Evolutionary conservation across 2,329 filamentous ascomycete species (phyloP), one percentile per base, ranked within the genome.

Genomic region (Didymella lethalis): DNA sequence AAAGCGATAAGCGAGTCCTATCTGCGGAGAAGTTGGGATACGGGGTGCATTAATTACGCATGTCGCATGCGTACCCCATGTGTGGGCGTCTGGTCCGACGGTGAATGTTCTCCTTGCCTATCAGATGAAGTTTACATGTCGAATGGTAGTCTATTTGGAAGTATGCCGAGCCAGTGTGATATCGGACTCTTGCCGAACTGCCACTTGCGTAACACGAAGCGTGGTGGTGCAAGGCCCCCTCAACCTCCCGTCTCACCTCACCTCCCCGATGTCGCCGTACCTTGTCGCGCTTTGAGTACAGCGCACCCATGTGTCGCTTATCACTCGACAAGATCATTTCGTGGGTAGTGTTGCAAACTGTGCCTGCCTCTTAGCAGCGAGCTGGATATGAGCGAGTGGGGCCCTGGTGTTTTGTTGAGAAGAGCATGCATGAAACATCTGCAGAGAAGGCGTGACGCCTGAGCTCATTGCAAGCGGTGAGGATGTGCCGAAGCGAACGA

Each of bases 361-460:
- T 51, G 48, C 52, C 47, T 59, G 59, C 54, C 58, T 49, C 48
- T 41, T 28, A 23, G 14, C 43, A 4, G 18, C 36, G 48, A 38
- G 31, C 32, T 38, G 31, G 11, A 10, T 36, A 11, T 26, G 57
- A 55, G 55, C 55, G 57, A 62, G 57, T 40, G 54, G 48, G 48
- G 46, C 23, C 8, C 4, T 59, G 34, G 16, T 16, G 43, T 64
- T 67, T 65, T 67, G 66, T 68, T 70, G 66, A 61, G 63, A 52
- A 31, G 45, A 56, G 48, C 56, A 57, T 61, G 66, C 63, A 63
- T 63, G 57, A 29, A 46, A 44, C 16, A 48, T 51, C 38, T 66
- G 67, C 56, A 49, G 49, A 58, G 49, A 58, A 62, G 61, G 64
- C 62, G 57, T 59, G 48, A 64, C 64, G 66, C 61, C 61, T 62